A percentile compares a stretch with the other conserved stretches of the same genome.
phyloP scores from a whole-genome alignment of 2,329 filamentous ascomycete genomes.

The Fusarium sp. region DNA sequence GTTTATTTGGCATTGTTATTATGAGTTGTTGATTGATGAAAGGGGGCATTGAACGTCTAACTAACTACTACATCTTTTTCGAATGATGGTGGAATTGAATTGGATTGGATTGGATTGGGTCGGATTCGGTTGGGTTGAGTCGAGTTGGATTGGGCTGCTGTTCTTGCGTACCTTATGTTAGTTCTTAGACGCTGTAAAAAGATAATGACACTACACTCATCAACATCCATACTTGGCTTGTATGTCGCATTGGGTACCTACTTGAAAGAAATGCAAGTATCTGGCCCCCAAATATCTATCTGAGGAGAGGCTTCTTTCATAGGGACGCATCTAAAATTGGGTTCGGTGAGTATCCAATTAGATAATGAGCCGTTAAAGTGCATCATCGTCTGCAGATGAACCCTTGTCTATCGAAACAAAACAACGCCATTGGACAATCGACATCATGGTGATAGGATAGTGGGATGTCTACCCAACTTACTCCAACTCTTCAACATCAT shows the following conservation, averaged over 20 bases:
- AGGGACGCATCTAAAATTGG: conserved; percentile 11
- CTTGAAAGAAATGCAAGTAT: neutral
- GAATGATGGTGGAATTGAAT: conserved; percentile 17
- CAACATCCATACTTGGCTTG: neutral
- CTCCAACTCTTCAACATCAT: conserved; percentile 12
- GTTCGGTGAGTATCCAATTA: conserved; percentile 28
- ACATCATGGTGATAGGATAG: neutral
- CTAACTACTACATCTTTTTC: neutral
- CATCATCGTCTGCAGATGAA: conserved; percentile 12
- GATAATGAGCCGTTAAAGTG: conserved; percentile 12
- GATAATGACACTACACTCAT: conserved; percentile 30
- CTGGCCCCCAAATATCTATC: conserved; percentile 14
- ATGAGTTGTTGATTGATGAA: conserved; percentile 23
- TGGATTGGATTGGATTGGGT: conserved; percentile 25
- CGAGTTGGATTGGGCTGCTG: conserved; percentile 22
- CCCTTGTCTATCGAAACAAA: conserved; percentile 16
- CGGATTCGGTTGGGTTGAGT: conserved; percentile 20
- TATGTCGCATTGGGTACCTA: too few species aligned
- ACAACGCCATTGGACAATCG: conserved; percentile 27
- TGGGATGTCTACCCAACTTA: conserved; percentile 33
- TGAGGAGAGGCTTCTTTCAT: neutral
- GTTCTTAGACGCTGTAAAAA: conserved; percentile 37
- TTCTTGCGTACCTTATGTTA: conserved; percentile 26
- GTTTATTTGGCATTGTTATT: conserved; percentile 28
- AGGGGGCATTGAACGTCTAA: conserved; percentile 23